Base-by-base conservation (phyloP, 108 stramenopile genomes). In the Schizochytrium sp. region DNA sequence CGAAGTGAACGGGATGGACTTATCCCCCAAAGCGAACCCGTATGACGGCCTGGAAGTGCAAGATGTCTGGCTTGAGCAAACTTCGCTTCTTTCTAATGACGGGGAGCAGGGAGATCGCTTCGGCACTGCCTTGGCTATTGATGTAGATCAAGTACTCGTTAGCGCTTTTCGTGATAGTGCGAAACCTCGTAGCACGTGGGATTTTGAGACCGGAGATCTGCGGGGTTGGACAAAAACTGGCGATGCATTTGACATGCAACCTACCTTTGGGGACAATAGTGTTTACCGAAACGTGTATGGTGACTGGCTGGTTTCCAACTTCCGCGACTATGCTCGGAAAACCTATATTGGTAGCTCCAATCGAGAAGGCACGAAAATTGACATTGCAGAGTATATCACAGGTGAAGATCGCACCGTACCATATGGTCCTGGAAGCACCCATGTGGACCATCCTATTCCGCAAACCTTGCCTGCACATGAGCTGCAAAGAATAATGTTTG, bases 201-300 rank as follows among this genome's bases (percentile, higher is more conserved):
- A 96, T 87, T 96, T 96, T 88, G 96, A 96, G 90, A 95, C 96
- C 8, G 96, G 95, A 44, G 94, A 94, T 72, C 87, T 96, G 60
- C 56, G 61, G 0, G 96, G 96, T 3, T 96, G 95, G 96, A 89
- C 61, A 57, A 56, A 57, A n/a, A 95, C 96, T 1, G 96, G 96
- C 42, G 88, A 60, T 49, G 95, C 95, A 15, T 96, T 96, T 87
- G 89, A 87, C 57, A 72, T 87, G 53, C 96, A 96, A 57, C 95
- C 96, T 3, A 96, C 95, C 1, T 94, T 89, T 72, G 96, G 96
- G 1, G 96, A 96, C 87, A 95, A 95, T 69, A 90, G 92, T 3
- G 91, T 88, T 45, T 92, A 83, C 83, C 92, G 95, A 89, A 61
- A 91, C 8, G 92, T 90, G 8, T 94, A 94, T 49, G 89, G 91